Conservation (phyloP, 2,329 filamentous ascomycete species). For the Blastomyces emzantsi region DNA sequence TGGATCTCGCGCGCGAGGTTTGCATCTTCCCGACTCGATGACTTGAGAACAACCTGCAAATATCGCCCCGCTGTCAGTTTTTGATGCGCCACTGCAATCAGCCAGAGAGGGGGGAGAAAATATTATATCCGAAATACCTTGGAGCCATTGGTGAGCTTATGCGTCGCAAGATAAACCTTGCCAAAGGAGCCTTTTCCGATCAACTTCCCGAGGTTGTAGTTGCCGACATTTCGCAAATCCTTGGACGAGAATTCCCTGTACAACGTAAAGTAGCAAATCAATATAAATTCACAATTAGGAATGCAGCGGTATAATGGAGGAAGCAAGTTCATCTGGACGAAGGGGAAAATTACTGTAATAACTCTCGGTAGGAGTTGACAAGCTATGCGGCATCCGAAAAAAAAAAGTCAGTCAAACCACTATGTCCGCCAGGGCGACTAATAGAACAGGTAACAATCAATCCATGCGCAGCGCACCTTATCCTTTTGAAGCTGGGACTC, state of each 20-base stretch:
- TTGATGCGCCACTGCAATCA: neutral
- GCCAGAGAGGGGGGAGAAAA: neutral
- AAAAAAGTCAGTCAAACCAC: slow-evolving; percentile 17
- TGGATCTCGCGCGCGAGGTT: slow-evolving; percentile 97
- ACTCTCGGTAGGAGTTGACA: slow-evolving; percentile 90
- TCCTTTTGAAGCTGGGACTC: slow-evolving; percentile 52
- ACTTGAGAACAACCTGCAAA: slow-evolving; percentile 86
- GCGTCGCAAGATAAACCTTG: slow-evolving; percentile 90
- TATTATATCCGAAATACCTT: slow-evolving; percentile 51
- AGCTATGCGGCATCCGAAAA: slow-evolving; percentile 50
- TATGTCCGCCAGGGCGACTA: slow-evolving; percentile 3
- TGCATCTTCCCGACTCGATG: slow-evolving; percentile 87
- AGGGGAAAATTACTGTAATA: slow-evolving; percentile 65
- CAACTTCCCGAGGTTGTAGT: slow-evolving; percentile 81
- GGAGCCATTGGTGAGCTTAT: slow-evolving; percentile 97
- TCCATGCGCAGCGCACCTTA: slow-evolving; percentile 39
- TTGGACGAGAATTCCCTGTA: slow-evolving; percentile 83
- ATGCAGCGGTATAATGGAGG: neutral
- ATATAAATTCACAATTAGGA: neutral
- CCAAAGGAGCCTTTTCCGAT: slow-evolving; percentile 98
- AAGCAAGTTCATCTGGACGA: slow-evolving; percentile 9
- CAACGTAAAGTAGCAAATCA: slow-evolving; percentile 14
- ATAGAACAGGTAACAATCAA: neutral
- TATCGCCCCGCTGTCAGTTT: slow-evolving; percentile 11
- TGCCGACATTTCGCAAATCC: slow-evolving; percentile 86